Evolutionary conservation across 192 early-diverging fungal genomes (phyloP).

Genomic region (Mortierella antarctica): DNA sequence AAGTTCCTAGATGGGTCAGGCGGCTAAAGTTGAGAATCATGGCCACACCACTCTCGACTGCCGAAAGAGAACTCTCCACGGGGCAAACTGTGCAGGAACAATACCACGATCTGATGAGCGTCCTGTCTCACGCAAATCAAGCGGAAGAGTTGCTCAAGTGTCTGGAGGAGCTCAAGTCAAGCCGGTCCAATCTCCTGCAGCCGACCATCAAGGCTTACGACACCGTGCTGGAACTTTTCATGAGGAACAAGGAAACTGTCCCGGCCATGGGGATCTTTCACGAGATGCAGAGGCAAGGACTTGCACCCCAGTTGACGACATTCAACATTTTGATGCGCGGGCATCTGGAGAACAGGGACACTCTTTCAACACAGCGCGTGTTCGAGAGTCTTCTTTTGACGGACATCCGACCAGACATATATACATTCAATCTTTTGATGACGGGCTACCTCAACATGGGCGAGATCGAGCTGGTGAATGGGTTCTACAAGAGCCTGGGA

Average conservation of each 20-base stretch:
- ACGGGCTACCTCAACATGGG: conserved; percentile 48
- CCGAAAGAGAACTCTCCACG: not conserved
- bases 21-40: conserved; percentile 25
- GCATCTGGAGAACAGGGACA: conserved; percentile 41
- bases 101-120: conserved; percentile 40
- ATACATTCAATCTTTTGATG: conserved; percentile 49
- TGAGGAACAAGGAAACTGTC: conserved; percentile 17
- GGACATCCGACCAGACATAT: conserved; percentile 42
- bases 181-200: conserved; percentile 1
- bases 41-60: not conserved
- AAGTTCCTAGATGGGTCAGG: conserved; percentile 18
- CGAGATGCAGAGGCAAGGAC: conserved; percentile 34
- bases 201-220: conserved; percentile 30
- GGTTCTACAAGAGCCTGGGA: conserved; percentile 46
- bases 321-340: conserved; percentile 37
- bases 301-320: conserved; percentile 26
- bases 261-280: conserved; percentile 22
- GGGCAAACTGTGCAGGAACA: conserved; percentile 36
- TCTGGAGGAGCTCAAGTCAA: conserved; percentile 34
- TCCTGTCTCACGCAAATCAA: conserved; percentile 20
- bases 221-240: conserved; percentile 15
- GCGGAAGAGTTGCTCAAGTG: conserved; percentile 20
- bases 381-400: conserved; percentile 32
- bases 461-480: conserved; percentile 38
- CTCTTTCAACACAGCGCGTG: conserved; percentile 20